Evolutionary conservation across 495 filamentous ascomycete species (phyloP).

Genomic region (Trichoderma parareesei): DNA sequence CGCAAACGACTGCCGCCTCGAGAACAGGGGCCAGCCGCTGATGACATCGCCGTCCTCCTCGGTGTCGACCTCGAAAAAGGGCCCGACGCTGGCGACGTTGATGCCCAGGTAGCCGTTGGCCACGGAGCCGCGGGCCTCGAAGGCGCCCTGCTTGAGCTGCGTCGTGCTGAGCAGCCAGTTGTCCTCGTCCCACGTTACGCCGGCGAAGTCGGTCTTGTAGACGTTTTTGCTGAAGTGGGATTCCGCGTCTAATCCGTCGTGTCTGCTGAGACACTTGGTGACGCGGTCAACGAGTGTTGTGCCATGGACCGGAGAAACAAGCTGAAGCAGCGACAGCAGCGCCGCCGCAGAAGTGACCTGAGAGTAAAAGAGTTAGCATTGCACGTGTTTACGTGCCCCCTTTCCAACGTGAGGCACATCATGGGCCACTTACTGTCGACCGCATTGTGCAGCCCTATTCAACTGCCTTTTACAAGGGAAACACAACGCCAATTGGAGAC

Average conservation of each 20-base stretch:
- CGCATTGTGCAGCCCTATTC: neutral
- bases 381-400: too few species aligned
- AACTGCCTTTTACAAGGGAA: neutral
- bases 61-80: conserved; percentile 60
- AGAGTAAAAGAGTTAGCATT: neutral
- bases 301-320: neutral
- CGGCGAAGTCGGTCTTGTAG: neutral
- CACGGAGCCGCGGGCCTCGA: conserved; percentile 53
- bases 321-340: neutral
- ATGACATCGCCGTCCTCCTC: conserved; percentile 18
- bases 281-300: neutral
- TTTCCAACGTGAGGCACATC: neutral
- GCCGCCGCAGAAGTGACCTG: neutral
- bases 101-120: conserved; percentile 50
- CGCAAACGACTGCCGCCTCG: conserved; percentile 59
- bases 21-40: conserved; percentile 70
- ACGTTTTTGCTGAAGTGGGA: neutral
- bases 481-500: neutral
- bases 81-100: conserved; percentile 52
- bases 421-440: neutral
- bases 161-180: conserved; percentile 54
- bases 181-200: conserved; percentile 49
- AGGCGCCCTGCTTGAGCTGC: conserved; percentile 49
- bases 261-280: neutral
- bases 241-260: neutral